Evolutionary conservation across 2,329 filamentous ascomycete species (phyloP), one percentile per base, ranked within the genome.

Genomic region (Fusarium setosum): DNA sequence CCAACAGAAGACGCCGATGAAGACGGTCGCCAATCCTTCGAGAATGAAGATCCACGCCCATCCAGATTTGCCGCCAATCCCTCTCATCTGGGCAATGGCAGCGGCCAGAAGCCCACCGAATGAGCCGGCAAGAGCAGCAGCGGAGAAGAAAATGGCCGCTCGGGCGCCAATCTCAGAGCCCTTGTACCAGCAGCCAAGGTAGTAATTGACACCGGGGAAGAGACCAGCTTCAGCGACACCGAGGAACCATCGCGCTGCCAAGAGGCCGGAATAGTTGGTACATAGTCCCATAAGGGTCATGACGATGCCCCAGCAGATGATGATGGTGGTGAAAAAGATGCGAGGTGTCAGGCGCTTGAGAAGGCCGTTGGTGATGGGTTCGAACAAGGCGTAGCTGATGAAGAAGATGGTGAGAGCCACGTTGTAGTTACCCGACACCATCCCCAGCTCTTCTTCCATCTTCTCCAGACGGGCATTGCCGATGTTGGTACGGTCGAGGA

Each of bases 101-200:
- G 88, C 89, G 0, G 90, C 90, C 2, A 92, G 81, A 1, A 92
- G 82, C 3, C 90, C 90, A 71, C 90, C 90, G 58, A 92, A 92
- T 0, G 88, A 92, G 1, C 92, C 92, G 0, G 91, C 91, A 0
- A 94, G 79, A 0, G 92, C 91, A 0, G 92, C 92, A 0, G 91
- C 91, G 0, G 90, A 92, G 80, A 94, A 95, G 83, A 94, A 94
- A 38, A 93, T 88, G 15, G 92, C 90, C 57, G 78, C 54, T 26
- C 92, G 86, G 9, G 92, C 84, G 37, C 92, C 92, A 50, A 94
- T 90, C 68, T 96, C 92, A 2, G 84, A 86, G 9, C 91, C 83
- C 73, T 87, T 91, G 73, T 94, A 96, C 92, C 92, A 95, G 72
- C 90, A 93, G 0, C 88, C 90, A 0, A 94, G 82, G 71, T 93